These are phyloP conservation scores for Senna tora DNA, from an alignment of 306 rosid genomes.

Conservation along the genomic window DNA sequence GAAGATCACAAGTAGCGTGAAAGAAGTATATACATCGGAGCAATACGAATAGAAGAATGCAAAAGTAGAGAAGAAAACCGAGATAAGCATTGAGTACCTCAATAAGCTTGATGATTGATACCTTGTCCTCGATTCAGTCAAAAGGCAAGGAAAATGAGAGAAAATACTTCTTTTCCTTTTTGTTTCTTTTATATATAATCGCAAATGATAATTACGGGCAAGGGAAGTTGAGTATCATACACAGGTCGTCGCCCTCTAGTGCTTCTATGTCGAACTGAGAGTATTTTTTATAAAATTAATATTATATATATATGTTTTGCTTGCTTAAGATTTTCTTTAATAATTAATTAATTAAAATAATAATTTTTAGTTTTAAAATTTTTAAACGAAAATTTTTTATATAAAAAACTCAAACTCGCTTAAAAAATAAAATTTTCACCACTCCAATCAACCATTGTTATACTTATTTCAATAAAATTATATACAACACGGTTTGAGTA, in stretches of 20 bases:
- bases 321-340: no score
- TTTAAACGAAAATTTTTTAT: no score
- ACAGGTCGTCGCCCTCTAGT: constrained; percentile 22
- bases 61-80: not conserved
- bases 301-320: no score
- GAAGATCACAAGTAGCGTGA: constrained; percentile 43
- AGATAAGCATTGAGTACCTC: constrained; percentile 41
- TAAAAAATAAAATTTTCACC: no score
- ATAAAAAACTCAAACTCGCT: no score
- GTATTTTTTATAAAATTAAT: no score
- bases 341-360: no score
- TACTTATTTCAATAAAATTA: no score
- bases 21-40: not conserved
- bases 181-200: not conserved
- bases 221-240: not conserved
- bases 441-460: no score
- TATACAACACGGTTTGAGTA: no score
- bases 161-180: not conserved
- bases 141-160: constrained; percentile 30
- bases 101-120: constrained; percentile 36
- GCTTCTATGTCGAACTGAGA: no score
- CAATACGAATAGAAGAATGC: not conserved
- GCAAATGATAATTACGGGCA: not conserved
- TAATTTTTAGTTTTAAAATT: no score
- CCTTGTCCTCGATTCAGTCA: constrained; percentile 49